phyloP scores from a whole-genome alignment of 257 asterid species.

The Fraxinus excelsior region DNA sequence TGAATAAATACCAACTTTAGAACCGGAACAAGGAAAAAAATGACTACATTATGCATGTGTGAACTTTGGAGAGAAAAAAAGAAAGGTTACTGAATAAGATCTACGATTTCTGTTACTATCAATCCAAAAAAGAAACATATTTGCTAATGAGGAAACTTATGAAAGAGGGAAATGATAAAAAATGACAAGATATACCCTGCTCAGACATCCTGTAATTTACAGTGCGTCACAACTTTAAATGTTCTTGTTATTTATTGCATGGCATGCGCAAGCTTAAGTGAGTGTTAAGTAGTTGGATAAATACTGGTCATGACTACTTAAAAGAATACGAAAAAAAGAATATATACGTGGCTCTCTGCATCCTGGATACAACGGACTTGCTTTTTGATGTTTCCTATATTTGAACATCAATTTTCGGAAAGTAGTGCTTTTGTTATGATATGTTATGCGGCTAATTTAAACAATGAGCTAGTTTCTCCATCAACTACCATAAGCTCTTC shows the following conservation, averaged over 20 bases:
- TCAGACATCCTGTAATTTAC: constrained; percentile 12
- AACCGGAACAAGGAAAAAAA: background rate
- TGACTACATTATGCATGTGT: background rate
- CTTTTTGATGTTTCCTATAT: background rate
- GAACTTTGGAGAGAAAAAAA: background rate
- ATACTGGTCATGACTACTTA: background rate
- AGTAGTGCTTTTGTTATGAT: too few relatives aligned
- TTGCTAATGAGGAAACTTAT: background rate
- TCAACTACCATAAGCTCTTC: background rate
- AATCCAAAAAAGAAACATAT: background rate
- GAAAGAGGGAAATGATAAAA: background rate
- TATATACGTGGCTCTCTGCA: constrained; percentile 9
- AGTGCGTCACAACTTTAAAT: background rate
- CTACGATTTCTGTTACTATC: background rate
- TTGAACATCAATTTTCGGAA: too few relatives aligned
- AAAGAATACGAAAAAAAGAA: constrained; percentile 20
- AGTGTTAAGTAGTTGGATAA: background rate
- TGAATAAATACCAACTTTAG: background rate
- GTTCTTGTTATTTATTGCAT: constrained; percentile 8
- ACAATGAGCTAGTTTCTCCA: background rate
- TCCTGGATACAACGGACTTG: background rate
- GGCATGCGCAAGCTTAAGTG: background rate
- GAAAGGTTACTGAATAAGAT: background rate
- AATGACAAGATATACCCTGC: background rate
- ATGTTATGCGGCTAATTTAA: too few relatives aligned